These are phyloP conservation scores for Fagus crenata DNA, from an alignment of 306 rosid genomes.

Conservation along the genomic window DNA sequence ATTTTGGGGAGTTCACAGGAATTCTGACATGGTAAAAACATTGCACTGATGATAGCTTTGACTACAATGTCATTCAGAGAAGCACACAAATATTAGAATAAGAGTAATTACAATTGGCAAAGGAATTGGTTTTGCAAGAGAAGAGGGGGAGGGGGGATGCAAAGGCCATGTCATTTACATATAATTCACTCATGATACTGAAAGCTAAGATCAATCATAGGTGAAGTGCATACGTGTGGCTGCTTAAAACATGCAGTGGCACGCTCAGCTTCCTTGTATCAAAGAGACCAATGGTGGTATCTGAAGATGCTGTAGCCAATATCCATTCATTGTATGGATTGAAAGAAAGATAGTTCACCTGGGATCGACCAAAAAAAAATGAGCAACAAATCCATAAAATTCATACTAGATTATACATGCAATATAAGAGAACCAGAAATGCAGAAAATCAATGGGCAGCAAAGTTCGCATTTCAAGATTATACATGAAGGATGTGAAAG, in stretches of 20 bases:
- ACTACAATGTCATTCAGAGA: not conserved
- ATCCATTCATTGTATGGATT: conserved; percentile 80
- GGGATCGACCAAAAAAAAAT: conserved; percentile 24
- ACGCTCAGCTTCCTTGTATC: conserved; percentile 68
- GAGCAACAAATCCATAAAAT: conserved; percentile 11
- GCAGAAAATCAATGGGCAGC: not conserved
- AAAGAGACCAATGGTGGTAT: conserved; percentile 70
- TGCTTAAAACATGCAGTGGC: conserved; percentile 70
- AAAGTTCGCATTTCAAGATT: not conserved
- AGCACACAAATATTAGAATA: not conserved
- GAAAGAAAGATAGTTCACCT: conserved; percentile 92
- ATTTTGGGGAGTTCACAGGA: too few relatives aligned
- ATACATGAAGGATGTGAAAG: not conserved
- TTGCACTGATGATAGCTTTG: not conserved
- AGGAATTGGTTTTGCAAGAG: not conserved
- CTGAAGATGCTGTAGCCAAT: conserved; percentile 95
- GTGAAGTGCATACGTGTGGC: conserved; percentile 65
- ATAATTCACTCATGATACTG: not conserved
- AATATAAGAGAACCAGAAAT: not conserved
- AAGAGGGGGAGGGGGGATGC: not conserved
- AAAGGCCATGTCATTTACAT: not conserved
- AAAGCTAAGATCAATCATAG: not conserved
- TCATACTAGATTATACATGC: not conserved
- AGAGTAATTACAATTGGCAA: not conserved
- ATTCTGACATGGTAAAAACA: not conserved